Evolutionary conservation across 2,329 filamentous ascomycete species (phyloP), one percentile per base, ranked within the genome.

Genomic region (Diplodia scrobiculata): DNA sequence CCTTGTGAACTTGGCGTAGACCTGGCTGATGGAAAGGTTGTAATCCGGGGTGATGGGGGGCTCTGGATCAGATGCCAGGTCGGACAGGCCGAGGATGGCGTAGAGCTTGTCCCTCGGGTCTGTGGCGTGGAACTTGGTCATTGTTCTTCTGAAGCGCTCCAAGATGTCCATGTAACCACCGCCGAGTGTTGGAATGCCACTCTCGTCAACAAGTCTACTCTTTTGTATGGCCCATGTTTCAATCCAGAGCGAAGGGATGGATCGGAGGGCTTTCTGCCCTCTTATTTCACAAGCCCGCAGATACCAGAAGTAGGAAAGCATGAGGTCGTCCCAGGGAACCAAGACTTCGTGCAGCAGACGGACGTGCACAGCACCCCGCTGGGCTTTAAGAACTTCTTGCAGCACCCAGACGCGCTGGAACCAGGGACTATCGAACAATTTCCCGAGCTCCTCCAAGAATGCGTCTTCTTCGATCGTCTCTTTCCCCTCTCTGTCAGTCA

Each of bases 341-440:
- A 6, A 14, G 6, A 6, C 5, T 6, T 32, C n/a, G 54, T 58
- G 38, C 13, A 19, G 27, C 11, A 41, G 17, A 2, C 25, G 21
- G 11, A 5, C 17, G 5, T 14, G 9, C 3, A 27, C 51, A n/a
- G 51, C 51, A 6, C 27, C 51, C 51, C n/a, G n/a, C n/a, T 4
- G 19, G 11, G 54, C 54, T 19, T 14, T 25, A 11, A 19, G 11
- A 19, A 58, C 54, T 45, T 58, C 54, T 25, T 58, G 54, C 5
- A 58, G 21, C 14, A 58, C 54, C 54, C 54, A 58, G 27, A 45
- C 54, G 5, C 54, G 21, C 13, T 17, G 34, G 34, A 58, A 58
- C 54, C 54, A 58, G 9, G 32, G 34, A 32, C 54, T 58, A 5
- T 13, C 3, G 21, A 58, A 38, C 17, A 58, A 6, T 5, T 58